Percentiles rank a stretch among this genome's conserved stretches.
These are phyloP conservation scores for Hevea brasiliensis DNA, from an alignment of 345 rosid genomes.

Conservation along the genomic window DNA sequence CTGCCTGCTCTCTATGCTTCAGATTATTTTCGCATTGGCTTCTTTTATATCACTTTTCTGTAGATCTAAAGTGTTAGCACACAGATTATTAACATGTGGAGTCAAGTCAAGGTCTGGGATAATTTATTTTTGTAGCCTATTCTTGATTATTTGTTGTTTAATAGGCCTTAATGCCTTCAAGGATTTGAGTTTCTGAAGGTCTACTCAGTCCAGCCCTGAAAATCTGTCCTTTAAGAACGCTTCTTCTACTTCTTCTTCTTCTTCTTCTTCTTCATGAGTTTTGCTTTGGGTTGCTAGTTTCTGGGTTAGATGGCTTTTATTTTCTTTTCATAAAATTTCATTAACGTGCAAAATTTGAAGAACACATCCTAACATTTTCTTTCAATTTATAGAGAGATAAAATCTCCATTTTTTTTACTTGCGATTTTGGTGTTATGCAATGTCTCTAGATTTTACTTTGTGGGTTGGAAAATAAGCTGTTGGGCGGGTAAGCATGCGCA, in stretches of 20 bases:
- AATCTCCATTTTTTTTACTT: not conserved
- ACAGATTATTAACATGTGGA: not conserved
- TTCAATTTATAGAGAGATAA: not conserved
- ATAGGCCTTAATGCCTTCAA: not conserved
- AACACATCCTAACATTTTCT: not conserved
- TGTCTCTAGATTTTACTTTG: not conserved
- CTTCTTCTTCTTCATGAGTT: not conserved
- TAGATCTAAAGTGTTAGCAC: slow-evolving; percentile 18
- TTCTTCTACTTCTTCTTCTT: not conserved
- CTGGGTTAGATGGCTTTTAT: not conserved
- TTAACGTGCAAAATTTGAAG: not conserved
- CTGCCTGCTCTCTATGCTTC: not conserved
- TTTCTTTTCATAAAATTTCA: too few relatives aligned
- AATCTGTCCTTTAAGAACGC: not conserved
- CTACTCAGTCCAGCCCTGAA: not conserved
- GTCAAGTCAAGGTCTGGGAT: not conserved
- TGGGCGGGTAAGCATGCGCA: not conserved
- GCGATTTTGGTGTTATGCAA: not conserved
- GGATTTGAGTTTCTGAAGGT: slow-evolving; percentile 7
- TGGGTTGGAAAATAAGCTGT: not conserved
- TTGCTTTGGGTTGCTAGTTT: not conserved
- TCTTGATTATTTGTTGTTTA: not conserved
- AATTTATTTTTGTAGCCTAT: not conserved
- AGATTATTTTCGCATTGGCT: not conserved
- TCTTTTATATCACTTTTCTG: not conserved